Conservation (phyloP, 176 grass and related monocot genomes). For the Puya raimondii region DNA sequence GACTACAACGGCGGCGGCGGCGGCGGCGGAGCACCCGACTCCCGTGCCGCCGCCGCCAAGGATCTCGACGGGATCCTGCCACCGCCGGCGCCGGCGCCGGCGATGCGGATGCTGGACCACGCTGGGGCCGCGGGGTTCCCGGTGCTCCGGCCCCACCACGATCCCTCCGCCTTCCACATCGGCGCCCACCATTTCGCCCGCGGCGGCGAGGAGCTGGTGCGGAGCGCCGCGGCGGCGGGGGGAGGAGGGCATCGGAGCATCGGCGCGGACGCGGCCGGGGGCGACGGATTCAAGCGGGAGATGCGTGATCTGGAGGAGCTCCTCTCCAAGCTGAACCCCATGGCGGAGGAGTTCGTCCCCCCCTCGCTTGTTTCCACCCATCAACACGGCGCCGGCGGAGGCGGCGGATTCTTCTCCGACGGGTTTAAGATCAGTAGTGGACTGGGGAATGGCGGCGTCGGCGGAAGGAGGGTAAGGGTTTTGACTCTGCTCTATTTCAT, state of each 20-base stretch:
- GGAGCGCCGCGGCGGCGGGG: neutral
- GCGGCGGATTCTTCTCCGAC: slow-evolving; percentile 41
- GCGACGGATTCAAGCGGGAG: slow-evolving; percentile 52
- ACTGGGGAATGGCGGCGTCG: slow-evolving; percentile 38
- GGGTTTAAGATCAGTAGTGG: slow-evolving; percentile 22
- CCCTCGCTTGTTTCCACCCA: slow-evolving; percentile 41
- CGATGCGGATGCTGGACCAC: slow-evolving; percentile 1
- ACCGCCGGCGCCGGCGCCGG: neutral
- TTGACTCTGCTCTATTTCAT: neutral
- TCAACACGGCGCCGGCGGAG: slow-evolving; percentile 1
- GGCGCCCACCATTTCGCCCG: neutral
- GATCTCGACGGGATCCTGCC: neutral
- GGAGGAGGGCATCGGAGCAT: neutral
- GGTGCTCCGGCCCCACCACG: slow-evolving; percentile 2
- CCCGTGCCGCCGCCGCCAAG: neutral
- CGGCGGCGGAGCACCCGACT: neutral
- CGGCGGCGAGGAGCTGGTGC: slow-evolving; percentile 17
- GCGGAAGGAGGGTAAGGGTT: slow-evolving; percentile 24
- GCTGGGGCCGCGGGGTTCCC: neutral
- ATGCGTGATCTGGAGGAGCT: slow-evolving; percentile 98
- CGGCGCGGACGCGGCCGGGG: neutral
- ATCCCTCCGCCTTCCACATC: neutral
- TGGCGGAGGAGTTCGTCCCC: slow-evolving; percentile 98
- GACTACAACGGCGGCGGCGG: neutral
- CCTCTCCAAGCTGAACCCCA: slow-evolving; percentile 97